Evolutionary conservation across 106 monocot genomes (phyloP).

Genomic region (Ottelia alismoides): DNA sequence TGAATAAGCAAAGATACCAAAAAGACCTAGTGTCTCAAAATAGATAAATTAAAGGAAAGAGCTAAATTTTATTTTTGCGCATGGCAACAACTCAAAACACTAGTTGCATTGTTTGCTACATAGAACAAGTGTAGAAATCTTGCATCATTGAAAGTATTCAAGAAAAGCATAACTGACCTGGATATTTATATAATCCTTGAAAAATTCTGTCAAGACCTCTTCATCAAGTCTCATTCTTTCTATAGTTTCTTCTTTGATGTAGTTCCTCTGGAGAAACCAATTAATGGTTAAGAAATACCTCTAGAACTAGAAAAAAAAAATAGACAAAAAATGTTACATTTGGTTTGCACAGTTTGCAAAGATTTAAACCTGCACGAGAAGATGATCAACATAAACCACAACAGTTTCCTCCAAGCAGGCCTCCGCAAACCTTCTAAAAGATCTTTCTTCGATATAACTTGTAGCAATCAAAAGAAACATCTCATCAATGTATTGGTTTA

Average conservation of each 20-base stretch:
- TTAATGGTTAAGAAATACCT: too few species aligned
- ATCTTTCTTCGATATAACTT: slow-evolving; percentile 96
- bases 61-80: too few species aligned
- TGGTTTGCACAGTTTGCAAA: too few species aligned
- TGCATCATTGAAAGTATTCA: too few species aligned
- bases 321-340: too few species aligned
- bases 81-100: too few species aligned
- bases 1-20: too few species aligned
- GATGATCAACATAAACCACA: slow-evolving; percentile 85
- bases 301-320: too few species aligned
- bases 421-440: slow-evolving; percentile 94
- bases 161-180: slow-evolving; percentile 85
- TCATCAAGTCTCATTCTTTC: slow-evolving; percentile 96
- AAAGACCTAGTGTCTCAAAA: too few species aligned
- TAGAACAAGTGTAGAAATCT: too few species aligned
- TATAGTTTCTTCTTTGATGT: slow-evolving; percentile 92
- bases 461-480: slow-evolving; percentile 5
- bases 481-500: background rate
- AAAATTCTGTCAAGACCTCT: slow-evolving; percentile 91
- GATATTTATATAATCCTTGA: slow-evolving; percentile 67
- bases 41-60: too few species aligned
- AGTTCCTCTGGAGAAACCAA: slow-evolving; percentile 55
- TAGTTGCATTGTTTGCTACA: too few species aligned
- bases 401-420: slow-evolving; percentile 92
- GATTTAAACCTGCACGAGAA: slow-evolving; percentile 63